Conservation (phyloP, 306 rosid species). For the Cucurbita moschata region DNA sequence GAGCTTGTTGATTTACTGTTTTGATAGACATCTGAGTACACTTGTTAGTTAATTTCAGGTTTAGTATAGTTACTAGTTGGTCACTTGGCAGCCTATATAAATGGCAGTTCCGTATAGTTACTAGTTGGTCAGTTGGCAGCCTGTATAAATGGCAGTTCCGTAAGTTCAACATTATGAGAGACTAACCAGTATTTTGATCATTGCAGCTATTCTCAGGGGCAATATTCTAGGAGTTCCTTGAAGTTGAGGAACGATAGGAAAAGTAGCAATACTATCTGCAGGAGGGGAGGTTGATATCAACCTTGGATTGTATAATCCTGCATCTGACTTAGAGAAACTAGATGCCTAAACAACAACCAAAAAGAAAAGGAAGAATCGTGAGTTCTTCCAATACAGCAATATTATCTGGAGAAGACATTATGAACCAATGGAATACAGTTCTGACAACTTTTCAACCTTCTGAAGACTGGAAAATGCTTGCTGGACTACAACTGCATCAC, state of each 20-base stretch:
- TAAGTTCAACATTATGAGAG: background rate
- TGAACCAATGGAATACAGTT: background rate
- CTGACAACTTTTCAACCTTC: constrained; percentile 34
- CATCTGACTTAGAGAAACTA: constrained; percentile 56
- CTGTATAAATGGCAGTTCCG: background rate
- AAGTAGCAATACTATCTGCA: constrained; percentile 19
- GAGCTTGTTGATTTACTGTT: background rate
- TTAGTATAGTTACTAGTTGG: background rate
- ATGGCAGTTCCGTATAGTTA: background rate
- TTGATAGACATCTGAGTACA: background rate
- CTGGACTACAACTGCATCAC: constrained; percentile 86
- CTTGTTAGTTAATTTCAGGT: background rate
- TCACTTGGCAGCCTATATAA: background rate
- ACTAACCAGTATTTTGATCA: constrained; percentile 85
- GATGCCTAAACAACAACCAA: constrained; percentile 36
- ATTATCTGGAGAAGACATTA: background rate
- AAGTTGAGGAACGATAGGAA: constrained; percentile 56
- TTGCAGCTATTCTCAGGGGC: constrained; percentile 69
- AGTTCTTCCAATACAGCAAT: constrained; percentile 6
- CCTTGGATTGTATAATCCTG: constrained; percentile 43
- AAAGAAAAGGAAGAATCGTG: background rate
- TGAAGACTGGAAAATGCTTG: constrained; percentile 52
- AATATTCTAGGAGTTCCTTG: constrained; percentile 40
- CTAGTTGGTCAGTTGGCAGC: background rate
- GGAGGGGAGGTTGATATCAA: constrained; percentile 58